phyloP scores from a whole-genome alignment of 106 monocot species.

The Alisma plantagoaquatica region DNA sequence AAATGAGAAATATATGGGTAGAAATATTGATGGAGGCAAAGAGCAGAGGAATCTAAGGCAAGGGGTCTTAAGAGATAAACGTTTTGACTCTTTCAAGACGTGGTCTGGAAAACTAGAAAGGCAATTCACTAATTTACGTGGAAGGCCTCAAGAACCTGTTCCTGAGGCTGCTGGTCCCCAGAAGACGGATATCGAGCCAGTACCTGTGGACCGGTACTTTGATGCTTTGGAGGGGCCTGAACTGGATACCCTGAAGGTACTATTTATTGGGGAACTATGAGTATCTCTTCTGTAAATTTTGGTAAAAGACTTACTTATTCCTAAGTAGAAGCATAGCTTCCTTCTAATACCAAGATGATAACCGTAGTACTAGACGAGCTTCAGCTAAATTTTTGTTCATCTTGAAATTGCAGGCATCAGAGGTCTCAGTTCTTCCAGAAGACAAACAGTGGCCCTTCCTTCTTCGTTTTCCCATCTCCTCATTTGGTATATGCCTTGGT shows the following conservation, averaged over 20 bases:
- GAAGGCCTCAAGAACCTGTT: constrained; percentile 26
- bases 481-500: constrained; percentile 26
- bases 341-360: too few species aligned
- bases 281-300: too few species aligned
- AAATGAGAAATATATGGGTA: too few species aligned
- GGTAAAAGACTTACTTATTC: too few species aligned
- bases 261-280: too few species aligned
- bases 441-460: constrained; percentile 22
- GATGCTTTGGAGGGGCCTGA: constrained; percentile 71
- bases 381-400: too few species aligned
- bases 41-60: not conserved
- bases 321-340: too few species aligned
- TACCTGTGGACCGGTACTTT: constrained; percentile 57
- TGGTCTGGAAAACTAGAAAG: constrained; percentile 44
- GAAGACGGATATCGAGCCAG: constrained; percentile 7
- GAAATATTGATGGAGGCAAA: not conserved
- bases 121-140: constrained; percentile 30
- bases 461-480: constrained; percentile 22
- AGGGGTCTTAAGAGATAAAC: constrained; percentile 24
- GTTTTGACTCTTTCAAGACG: constrained; percentile 50
- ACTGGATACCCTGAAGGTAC: constrained; percentile 55
- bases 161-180: not conserved
- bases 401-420: constrained; percentile 16
- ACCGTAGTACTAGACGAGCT: too few species aligned
- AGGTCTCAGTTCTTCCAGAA: constrained; percentile 13